Base-by-base conservation (phyloP, 2,329 filamentous ascomycete genomes). In the Ilyonectria robusta region DNA sequence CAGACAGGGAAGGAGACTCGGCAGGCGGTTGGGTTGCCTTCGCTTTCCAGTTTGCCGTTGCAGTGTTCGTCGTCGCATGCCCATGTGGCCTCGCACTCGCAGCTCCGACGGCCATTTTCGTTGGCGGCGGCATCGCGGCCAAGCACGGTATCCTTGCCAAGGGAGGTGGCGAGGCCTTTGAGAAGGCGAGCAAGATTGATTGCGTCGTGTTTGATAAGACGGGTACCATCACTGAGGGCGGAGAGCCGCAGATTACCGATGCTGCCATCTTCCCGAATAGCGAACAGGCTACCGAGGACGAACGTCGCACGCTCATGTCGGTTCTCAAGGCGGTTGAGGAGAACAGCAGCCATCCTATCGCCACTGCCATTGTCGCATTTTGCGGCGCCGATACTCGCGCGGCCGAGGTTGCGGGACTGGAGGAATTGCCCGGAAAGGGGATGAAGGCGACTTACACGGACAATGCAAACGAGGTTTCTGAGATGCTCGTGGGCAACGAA, bases 191-290 rank as follows among this genome's bases (percentile, higher is more conserved):
- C 77, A 88, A 88, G 11, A 86, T 95, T 50, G 90, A 94, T 78
- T 92, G 91, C 59, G 90, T 96, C 44, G 92, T 96, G 1, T 96
- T 97, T 77, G 94, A 97, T 85, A 96, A 97, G 84, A 97, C 94
- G 0, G 94, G 94, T 1, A 97, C 94, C 0, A 82, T 97, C 65
- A 96, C 94, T 0, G 84, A 92, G 73, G 84, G 92, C 5, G 92
- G 92, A 7, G 90, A 93, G 70, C 92, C 93, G 0, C 88, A 84
- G 31, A 90, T 95, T 23, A 93, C 89, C 0, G 86, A 90, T 70
- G 82, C 81, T 11, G 74, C 79, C 46, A 58, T 87, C 4, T 84
- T 84, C 48, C 78, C 79, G 0, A 80, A 79, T 44, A 68, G 64
- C 37, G 56, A 63, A 21, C 59, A 46, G 9, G 53, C 72, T 8